Percentiles rank a stretch among this genome's conserved stretches.
These are phyloP conservation scores for Lecanicillium sp. DNA, from an alignment of 2,329 filamentous ascomycete species.

Conservation along the genomic window DNA sequence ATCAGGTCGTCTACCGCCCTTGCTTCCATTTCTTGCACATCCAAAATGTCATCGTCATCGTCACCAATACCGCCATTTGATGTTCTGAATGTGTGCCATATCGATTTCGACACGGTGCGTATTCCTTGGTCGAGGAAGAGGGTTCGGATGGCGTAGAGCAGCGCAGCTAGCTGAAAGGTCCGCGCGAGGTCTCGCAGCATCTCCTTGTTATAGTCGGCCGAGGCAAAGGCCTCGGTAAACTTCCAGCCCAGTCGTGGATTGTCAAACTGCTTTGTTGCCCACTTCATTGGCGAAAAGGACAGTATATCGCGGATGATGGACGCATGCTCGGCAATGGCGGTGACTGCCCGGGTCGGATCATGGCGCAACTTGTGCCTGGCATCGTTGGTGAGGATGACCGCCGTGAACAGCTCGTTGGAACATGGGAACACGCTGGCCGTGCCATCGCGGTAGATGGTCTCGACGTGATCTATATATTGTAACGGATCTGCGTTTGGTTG, in stretches of 20 bases:
- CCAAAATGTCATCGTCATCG: neutral
- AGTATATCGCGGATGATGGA: neutral
- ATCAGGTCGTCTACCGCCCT: neutral
- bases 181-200: slow-evolving; percentile 5
- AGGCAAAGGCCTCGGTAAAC: slow-evolving; percentile 1
- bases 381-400: slow-evolving; percentile 4
- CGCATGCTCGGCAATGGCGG: neutral
- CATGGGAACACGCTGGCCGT: slow-evolving; percentile 2
- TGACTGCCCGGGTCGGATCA: neutral
- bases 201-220: neutral
- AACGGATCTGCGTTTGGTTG: no score
- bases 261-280: neutral
- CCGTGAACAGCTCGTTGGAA: slow-evolving; percentile 1
- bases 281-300: slow-evolving; percentile 1
- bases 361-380: slow-evolving; percentile 2
- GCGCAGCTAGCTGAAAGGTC: slow-evolving; percentile 2
- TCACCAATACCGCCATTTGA: no score
- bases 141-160: slow-evolving; percentile 9
- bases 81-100: no score
- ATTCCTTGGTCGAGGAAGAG: slow-evolving; percentile 8
- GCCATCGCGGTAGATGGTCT: slow-evolving; percentile 3
- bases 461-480: neutral
- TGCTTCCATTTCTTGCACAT: neutral
- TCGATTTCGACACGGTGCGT: neutral
- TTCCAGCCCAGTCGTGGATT: slow-evolving; percentile 1